Base-by-base conservation (phyloP, 2,329 filamentous ascomycete species). In the Cephalotrichum gorgonifer region DNA sequence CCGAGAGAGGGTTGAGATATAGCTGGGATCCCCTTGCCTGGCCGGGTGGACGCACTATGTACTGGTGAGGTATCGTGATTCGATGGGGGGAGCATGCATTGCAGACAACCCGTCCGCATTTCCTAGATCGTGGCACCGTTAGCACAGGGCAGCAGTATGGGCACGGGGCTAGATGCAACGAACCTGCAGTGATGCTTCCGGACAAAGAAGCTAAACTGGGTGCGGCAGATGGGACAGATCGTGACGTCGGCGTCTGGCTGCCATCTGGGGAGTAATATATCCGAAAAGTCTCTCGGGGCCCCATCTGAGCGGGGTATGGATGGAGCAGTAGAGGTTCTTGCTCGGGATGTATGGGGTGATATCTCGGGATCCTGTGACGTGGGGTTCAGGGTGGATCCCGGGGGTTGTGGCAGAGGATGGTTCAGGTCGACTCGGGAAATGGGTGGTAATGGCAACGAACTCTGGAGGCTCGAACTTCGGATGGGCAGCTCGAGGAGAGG, bases 51-150 rank as follows among this genome's bases (percentile, higher is more conserved):
- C 85, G 84, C 25, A 96, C 89, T 55, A 97, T 95, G 63, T 88
- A 97, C 61, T 93, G 87, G 55, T 90, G 79, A 1, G 91, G 91
- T 54, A 97, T 96, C 3, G 87, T 95, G 61, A 97, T 97, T 53
- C 89, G 81, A 64, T 97, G 91, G 3, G 91, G 91, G 3, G 91
- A 96, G 68, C 91, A 97, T 20, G 81, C 75, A 51, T 83, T 82
- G 65, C 91, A 97, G 23, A 97, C 91, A 8, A 97, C 90, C 53
- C 89, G 76, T 43, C 91, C 91, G 62, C 91, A 97, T 77, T 95
- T 96, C 56, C 83, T 86, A 44, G 15, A 26, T 5, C 41, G 39
- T 6, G 47, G 48, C 43, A 53, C 39, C 14, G 49, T 26, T 44
- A 43, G 41, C 28, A 44, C 33, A 6, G 6, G 3, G n/a, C 17